These are phyloP conservation scores for Fusarium austroafricanum DNA, from an alignment of 2,329 filamentous ascomycete species.

Conservation along the genomic window DNA sequence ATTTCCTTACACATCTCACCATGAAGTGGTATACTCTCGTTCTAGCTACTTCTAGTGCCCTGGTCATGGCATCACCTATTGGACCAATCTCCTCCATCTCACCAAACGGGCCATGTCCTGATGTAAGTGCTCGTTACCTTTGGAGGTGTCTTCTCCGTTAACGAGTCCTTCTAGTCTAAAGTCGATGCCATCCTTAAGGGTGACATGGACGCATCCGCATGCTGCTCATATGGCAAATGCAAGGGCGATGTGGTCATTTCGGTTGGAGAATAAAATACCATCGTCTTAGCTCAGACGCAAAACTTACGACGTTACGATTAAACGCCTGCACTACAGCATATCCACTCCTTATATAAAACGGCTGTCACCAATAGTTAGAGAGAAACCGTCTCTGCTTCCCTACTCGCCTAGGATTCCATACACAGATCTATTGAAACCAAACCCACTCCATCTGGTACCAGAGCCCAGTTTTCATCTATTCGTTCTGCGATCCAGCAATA, in stretches of 20 bases:
- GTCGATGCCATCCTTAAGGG: slow-evolving; percentile 61
- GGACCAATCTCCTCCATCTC: slow-evolving; percentile 45
- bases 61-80: slow-evolving; percentile 25
- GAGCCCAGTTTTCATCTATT: not conserved
- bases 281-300: slow-evolving; percentile 4
- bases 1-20: not conserved
- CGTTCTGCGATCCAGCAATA: not conserved
- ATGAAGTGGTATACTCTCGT: slow-evolving; percentile 43
- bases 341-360: slow-evolving; percentile 2
- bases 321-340: not conserved
- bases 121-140: slow-evolving; percentile 41
- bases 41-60: slow-evolving; percentile 30
- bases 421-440: not conserved
- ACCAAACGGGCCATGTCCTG: slow-evolving; percentile 51
- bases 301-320: slow-evolving; percentile 41
- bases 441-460: not conserved
- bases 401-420: not conserved
- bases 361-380: not conserved
- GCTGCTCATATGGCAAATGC: slow-evolving; percentile 66
- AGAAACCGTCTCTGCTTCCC: slow-evolving; percentile 2
- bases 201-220: slow-evolving; percentile 59
- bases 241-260: slow-evolving; percentile 62
- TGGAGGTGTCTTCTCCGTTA: not conserved
- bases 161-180: slow-evolving; percentile 43
- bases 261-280: slow-evolving; percentile 51